These are phyloP conservation scores for Fusarium setosum DNA, from an alignment of 2,329 filamentous ascomycete genomes.

Conservation along the genomic window DNA sequence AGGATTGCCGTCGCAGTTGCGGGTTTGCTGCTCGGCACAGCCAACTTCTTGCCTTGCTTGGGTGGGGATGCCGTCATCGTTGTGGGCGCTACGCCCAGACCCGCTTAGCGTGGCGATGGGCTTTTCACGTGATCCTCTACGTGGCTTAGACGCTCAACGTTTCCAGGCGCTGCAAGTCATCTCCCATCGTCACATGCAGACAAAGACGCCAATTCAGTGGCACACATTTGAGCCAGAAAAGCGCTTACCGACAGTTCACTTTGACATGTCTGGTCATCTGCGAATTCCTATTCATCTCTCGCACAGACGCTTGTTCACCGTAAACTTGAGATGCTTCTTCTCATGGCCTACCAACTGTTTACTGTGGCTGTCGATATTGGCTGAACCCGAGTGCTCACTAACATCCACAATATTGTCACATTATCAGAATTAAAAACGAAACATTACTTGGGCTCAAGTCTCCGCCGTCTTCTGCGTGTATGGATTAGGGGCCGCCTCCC, in stretches of 20 bases:
- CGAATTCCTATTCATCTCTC: constrained; percentile 7
- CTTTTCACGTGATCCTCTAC: constrained; percentile 38
- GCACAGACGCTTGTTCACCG: constrained; percentile 15
- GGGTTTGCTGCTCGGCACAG: constrained; percentile 27
- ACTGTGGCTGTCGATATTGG: background rate
- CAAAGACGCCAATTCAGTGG: constrained; percentile 2
- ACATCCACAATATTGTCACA: background rate
- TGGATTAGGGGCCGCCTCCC: constrained; percentile 27
- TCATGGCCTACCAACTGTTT: background rate
- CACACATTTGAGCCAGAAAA: constrained; percentile 19
- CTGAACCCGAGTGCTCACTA: background rate
- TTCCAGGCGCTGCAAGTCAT: constrained; percentile 16
- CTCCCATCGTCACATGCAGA: constrained; percentile 16
- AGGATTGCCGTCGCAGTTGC: constrained; percentile 25
- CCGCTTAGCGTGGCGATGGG: constrained; percentile 24
- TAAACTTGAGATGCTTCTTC: background rate
- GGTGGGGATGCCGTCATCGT: constrained; percentile 44
- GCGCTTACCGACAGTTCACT: background rate
- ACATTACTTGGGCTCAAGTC: background rate
- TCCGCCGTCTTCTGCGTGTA: constrained; percentile 12
- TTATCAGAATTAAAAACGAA: background rate
- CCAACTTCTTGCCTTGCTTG: constrained; percentile 39
- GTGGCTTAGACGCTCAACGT: constrained; percentile 16
- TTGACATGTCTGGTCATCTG: constrained; percentile 15
- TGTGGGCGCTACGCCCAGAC: constrained; percentile 36